A percentile compares a stretch with the other conserved stretches of the same genome.
Conservation (phyloP, 2,329 filamentous ascomycete genomes). For the Penicillium sp. region DNA sequence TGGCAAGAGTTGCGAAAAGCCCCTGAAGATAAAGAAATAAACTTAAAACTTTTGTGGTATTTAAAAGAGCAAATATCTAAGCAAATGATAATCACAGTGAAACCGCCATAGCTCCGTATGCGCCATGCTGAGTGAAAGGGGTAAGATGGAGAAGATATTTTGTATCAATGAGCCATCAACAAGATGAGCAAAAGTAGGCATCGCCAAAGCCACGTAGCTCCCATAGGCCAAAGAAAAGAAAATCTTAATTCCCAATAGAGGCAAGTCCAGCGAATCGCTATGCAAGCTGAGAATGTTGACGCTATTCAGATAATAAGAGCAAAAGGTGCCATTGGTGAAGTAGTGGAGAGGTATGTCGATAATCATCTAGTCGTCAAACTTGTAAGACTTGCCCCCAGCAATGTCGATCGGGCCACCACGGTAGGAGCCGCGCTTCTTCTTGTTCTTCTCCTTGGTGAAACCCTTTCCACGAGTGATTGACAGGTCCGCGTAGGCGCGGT, state of each 20-base stretch:
- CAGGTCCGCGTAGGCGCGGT: constrained; percentile 82
- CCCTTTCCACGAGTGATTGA: constrained; percentile 92
- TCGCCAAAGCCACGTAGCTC: neutral
- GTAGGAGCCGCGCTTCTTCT: constrained; percentile 91
- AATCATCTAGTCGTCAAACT: constrained; percentile 77
- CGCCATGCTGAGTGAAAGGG: constrained; percentile 12
- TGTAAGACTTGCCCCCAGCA: constrained; percentile 77
- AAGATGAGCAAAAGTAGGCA: neutral
- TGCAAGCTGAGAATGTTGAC: neutral
- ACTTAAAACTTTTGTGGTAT: constrained; percentile 17
- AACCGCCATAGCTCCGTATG: constrained; percentile 17
- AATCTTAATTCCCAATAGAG: neutral
- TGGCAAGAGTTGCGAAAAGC: neutral
- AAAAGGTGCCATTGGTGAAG: neutral
- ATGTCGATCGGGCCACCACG: constrained; percentile 87
- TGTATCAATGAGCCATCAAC: neutral
- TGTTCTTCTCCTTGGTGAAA: constrained; percentile 99
- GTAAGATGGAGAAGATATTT: neutral
- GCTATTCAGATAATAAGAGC: neutral
- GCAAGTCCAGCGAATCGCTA: neutral
- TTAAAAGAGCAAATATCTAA: neutral
- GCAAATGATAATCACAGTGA: neutral
- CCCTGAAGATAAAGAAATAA: neutral
- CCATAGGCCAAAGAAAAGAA: neutral
- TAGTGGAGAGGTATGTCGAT: neutral